Conservation (phyloP, 2,329 filamentous ascomycete species). For the Aspergillus sp. region DNA sequence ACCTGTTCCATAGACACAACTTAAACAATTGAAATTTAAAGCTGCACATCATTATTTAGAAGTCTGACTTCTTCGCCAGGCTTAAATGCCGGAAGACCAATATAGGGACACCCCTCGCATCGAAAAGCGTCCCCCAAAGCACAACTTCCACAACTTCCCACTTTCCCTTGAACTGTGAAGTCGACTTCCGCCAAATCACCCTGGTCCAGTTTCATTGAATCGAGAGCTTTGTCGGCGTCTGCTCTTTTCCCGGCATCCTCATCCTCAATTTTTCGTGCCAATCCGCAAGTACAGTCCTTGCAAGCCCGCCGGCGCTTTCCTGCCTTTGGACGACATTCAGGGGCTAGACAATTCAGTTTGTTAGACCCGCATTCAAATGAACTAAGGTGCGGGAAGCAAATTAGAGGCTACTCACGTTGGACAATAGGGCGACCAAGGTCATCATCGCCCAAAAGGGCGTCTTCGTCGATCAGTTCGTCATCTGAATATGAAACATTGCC, state of each 20-base stretch:
- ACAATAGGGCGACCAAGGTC: constrained; percentile 70
- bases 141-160: constrained; percentile 90
- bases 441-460: constrained; percentile 74
- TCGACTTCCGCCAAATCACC: constrained; percentile 80
- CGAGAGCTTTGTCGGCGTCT: constrained; percentile 51
- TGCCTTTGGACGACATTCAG: constrained; percentile 77
- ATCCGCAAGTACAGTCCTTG: constrained; percentile 95
- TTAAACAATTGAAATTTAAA: constrained; percentile 40
- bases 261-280: constrained; percentile 75
- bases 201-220: constrained; percentile 55
- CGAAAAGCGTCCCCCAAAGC: constrained; percentile 84
- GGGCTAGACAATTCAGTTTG: constrained; percentile 44
- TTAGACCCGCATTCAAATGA: neutral
- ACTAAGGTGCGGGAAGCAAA: neutral
- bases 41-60: constrained; percentile 75
- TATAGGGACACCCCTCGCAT: constrained; percentile 69
- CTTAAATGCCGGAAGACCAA: constrained; percentile 91
- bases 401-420: constrained; percentile 57
- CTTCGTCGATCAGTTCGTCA: constrained; percentile 86
- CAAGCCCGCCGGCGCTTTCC: constrained; percentile 87
- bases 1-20: no score
- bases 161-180: constrained; percentile 96
- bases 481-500: constrained; percentile 40
- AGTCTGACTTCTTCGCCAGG: constrained; percentile 88
- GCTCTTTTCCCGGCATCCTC: constrained; percentile 66